A percentile compares a stretch with the other conserved stretches of the same genome.
Evolutionary conservation across 73 alveolate species (phyloP).

Genomic region (Stentor coeruleus): DNA sequence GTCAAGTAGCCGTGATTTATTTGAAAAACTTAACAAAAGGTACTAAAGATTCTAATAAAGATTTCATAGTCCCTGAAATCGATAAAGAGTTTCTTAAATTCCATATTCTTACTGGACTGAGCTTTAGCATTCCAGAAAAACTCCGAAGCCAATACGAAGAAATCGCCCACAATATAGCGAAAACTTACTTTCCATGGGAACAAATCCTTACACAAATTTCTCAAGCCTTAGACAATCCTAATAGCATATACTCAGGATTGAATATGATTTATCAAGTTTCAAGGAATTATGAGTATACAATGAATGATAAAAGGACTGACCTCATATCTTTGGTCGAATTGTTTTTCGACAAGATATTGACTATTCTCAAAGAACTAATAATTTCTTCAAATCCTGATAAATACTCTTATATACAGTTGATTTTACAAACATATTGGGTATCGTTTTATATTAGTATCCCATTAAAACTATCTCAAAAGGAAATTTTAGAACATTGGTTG

Average conservation of each 20-base stretch:
- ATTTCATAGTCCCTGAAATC: not conserved
- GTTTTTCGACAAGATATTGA: not conserved
- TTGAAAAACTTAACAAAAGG: not conserved
- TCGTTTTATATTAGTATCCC: not conserved
- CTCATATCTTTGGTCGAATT: not conserved
- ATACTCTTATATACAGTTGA: not conserved
- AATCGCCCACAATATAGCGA: not conserved
- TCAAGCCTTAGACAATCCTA: not conserved
- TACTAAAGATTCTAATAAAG: not conserved
- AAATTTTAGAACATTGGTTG: not conserved
- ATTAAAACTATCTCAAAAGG: not conserved
- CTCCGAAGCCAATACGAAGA: not conserved
- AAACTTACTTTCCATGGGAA: not conserved
- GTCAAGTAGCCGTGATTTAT: not conserved
- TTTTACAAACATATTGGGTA: not conserved
- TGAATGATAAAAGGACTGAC: not conserved
- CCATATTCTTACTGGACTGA: not conserved
- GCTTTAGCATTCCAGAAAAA: not conserved
- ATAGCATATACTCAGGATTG: not conserved
- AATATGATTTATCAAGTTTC: constrained; percentile 3
- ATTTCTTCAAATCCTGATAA: not conserved
- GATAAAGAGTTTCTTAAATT: not conserved
- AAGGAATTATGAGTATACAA: not conserved
- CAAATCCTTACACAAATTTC: not conserved
- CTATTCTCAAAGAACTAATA: not conserved